Evolutionary conservation across 768 basidiomycete genomes (phyloP), one percentile per base, ranked within the genome.

Genomic region (Serendipita vermifera): DNA sequence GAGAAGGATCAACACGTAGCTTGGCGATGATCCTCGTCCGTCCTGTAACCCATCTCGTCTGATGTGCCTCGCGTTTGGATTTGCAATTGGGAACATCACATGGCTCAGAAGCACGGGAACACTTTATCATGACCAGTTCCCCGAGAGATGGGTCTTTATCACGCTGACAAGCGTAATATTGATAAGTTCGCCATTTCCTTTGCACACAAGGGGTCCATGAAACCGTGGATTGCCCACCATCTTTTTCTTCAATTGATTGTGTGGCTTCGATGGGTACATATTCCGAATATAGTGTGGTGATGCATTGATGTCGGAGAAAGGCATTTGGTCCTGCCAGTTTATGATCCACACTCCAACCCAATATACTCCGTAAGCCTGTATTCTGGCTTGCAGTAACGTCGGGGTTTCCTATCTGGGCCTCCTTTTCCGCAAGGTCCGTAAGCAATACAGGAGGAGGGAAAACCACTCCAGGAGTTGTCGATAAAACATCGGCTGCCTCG

Each of bases 261-360:
- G 31, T 36, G 22, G 5, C 36, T 27, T 27, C 26, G 24, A 33
- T 39, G 5, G 62, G 64, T 5, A 71, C 58, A 33, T 77, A 73
- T 43, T 70, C 67, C 13, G 75, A 73, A 48, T 75, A 72, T 4
- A 83, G 65, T 5, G 80, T 69, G 1, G 75, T 75, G 17, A 84
- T 65, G 38, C 69, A 72, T 61, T 85, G 83, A 39, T 82, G 79
- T 22, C 76, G 66, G 17, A 78, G 67, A 57, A 85, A 84, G 11
- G 79, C 80, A 2, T 60, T 38, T 3, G 71, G 67, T 6, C 78
- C 80, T 4, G 66, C 64, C 76, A 83, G 58, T 2, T 61, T 59
- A 9, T 62, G 58, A 7, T 70, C 63, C 35, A 74, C 72, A 35
- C 72, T 66, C 82, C 83, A 86, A 1, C 83, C 83, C 0, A 82